Evolutionary conservation across 805 yeast genomes (phyloP), one percentile per base, ranked within the genome.

Genomic region (Sungouiella thailandica): DNA sequence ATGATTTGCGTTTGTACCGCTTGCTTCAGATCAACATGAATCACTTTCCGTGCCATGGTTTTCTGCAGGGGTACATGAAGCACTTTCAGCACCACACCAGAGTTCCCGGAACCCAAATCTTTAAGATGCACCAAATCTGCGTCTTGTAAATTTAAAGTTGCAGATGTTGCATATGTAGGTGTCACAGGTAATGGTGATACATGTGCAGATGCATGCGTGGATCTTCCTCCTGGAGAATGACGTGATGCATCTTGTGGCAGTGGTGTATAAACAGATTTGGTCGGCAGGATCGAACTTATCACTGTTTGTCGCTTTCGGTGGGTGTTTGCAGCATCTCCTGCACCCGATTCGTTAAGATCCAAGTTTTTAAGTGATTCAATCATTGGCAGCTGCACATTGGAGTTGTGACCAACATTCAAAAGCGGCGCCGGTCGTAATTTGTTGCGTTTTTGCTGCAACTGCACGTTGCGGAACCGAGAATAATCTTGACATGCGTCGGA

Each of bases 61-160:
- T 79, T 80, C 41, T 88, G 86, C 7, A 90, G 80, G 8, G 97
- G 96, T 4, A 85, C 72, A 58, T 93, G 97, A 33, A 87, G 62
- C 9, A 88, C 94, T 52, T 89, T 87, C 29, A 83, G 67, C 3
- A 93, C 99, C 2, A 87, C 79, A 2, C 99, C 99, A 9, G 96
- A 87, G 54, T 86, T 89, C 9, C 99, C 99, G 18, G 86, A 73
- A 7, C 99, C 99, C 32, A 93, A 68, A 40, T 78, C 79, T 39
- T 85, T 79, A 33, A 93, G 56, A 22, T 79, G 76, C 11, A 88
- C 75, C 17, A 93, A 59, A 50, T 93, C 96, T 27, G 77, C 78
- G 42, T 53, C 60, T 33, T 55, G 52, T 22, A 66, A 48, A 28
- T 49, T 53, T 16, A 62, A 36, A 11, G 56, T 31, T 2, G 62